Conservation (phyloP, 371 early-diverging fungal species). For the Ordospora colligata region DNA sequence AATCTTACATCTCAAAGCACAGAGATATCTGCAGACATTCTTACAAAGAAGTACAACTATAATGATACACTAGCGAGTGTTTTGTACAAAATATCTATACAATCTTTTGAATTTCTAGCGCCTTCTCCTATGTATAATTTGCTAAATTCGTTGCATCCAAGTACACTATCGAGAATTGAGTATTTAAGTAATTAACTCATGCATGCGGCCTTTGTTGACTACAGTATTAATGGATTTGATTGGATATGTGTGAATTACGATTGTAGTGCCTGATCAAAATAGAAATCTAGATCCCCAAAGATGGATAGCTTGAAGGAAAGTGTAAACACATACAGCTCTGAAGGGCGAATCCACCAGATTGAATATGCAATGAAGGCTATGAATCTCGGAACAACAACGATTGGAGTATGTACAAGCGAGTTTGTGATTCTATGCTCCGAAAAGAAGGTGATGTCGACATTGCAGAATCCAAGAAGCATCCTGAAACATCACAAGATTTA, state of each 20-base stretch:
- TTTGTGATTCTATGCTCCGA: constrained; percentile 58
- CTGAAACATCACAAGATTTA: constrained; percentile 60
- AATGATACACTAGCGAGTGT: constrained; percentile 42
- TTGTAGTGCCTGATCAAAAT: background rate
- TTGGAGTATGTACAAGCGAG: constrained; percentile 52
- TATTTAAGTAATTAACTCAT: constrained; percentile 48
- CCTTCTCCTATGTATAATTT: constrained; percentile 57
- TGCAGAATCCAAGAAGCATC: constrained; percentile 54
- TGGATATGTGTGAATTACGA: background rate
- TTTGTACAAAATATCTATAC: constrained; percentile 53
- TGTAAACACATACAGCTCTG: constrained; percentile 59
- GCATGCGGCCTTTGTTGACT: background rate
- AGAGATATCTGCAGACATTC: constrained; percentile 60
- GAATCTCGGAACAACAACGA: constrained; percentile 60
- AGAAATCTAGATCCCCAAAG: constrained; percentile 3
- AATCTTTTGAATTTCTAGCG: constrained; percentile 30
- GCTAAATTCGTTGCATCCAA: constrained; percentile 58
- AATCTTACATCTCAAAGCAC: constrained; percentile 57
- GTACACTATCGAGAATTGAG: constrained; percentile 54
- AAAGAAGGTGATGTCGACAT: constrained; percentile 56
- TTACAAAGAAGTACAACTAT: constrained; percentile 57
- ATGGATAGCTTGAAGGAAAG: constrained; percentile 9
- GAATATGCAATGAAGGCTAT: constrained; percentile 63
- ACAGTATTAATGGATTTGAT: background rate
- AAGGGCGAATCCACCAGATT: constrained; percentile 61